Evolutionary conservation across 2,329 filamentous ascomycete genomes (phyloP).

Genomic region (Alternaria infectoria): DNA sequence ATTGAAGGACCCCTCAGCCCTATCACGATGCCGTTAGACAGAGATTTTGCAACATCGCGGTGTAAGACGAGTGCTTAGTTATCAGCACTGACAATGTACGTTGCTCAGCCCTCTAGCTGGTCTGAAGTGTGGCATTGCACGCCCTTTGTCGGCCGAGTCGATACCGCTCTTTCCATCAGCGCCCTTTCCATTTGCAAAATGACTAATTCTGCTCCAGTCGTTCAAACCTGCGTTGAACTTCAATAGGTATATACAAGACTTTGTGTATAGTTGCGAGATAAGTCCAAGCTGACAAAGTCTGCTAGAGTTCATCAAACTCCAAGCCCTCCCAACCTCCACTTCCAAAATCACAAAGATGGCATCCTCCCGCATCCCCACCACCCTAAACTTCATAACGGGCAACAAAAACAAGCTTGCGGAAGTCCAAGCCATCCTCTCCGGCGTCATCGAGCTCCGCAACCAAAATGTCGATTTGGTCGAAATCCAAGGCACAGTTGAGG

Average conservation of each 20-base stretch:
- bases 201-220: slow-evolving; percentile 19
- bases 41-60: background rate
- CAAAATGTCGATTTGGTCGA: slow-evolving; percentile 82
- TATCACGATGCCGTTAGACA: slow-evolving; percentile 2
- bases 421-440: slow-evolving; percentile 79
- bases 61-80: background rate
- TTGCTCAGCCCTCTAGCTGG: background rate
- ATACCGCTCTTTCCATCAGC: background rate
- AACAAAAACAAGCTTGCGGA: slow-evolving; percentile 94
- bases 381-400: slow-evolving; percentile 92
- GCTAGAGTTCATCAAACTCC: background rate
- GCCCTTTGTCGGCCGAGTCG: background rate
- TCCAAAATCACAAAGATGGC: slow-evolving; percentile 11
- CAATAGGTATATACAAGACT: background rate
- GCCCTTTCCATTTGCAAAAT: background rate
- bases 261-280: background rate
- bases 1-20: slow-evolving; percentile 11
- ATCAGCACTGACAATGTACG: slow-evolving; percentile 1
- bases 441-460: slow-evolving; percentile 73
- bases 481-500: slow-evolving; percentile 90
- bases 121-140: background rate
- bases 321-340: background rate
- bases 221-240: slow-evolving; percentile 2
- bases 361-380: slow-evolving; percentile 45
- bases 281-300: background rate